Percentiles rank a stretch among this genome's conserved stretches.
Conservation (phyloP, 2,329 filamentous ascomycete species). For the Sporothrix globosa region DNA sequence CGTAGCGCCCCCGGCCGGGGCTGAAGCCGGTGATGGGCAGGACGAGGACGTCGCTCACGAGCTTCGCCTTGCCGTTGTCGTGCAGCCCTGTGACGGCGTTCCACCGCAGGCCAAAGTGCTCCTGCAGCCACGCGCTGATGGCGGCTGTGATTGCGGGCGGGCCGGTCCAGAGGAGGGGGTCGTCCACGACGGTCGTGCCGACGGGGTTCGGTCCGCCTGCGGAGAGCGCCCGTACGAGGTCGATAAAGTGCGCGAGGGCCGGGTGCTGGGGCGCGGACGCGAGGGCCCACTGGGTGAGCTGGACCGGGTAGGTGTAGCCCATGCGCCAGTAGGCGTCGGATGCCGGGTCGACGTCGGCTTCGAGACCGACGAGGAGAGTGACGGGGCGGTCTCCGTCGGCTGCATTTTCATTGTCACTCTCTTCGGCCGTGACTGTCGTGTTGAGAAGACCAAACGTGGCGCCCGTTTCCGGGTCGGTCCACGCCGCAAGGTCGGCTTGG, state of each 20-base stretch:
- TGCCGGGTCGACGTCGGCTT: slow-evolving; percentile 19
- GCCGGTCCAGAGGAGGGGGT: background rate
- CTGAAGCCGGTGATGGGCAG: slow-evolving; percentile 15
- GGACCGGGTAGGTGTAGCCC: slow-evolving; percentile 22
- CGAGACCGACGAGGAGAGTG: background rate
- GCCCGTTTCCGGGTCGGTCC: slow-evolving; percentile 1
- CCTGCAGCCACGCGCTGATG: background rate
- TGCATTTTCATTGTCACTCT: no score
- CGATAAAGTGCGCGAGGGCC: slow-evolving; percentile 1
- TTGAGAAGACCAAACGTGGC: background rate
- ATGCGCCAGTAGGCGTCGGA: slow-evolving; percentile 26
- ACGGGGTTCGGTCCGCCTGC: background rate
- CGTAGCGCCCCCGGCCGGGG: slow-evolving; percentile 1
- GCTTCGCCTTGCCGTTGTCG: slow-evolving; percentile 12
- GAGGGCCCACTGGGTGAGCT: slow-evolving; percentile 23
- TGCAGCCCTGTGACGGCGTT: background rate
- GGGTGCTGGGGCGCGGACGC: slow-evolving; percentile 15
- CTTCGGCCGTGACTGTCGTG: background rate
- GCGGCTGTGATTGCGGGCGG: background rate
- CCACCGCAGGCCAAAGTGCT: background rate
- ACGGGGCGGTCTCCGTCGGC: background rate
- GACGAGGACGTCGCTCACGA: slow-evolving; percentile 7
- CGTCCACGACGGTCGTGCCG: background rate
- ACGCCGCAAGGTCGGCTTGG: background rate
- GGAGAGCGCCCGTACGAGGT: background rate